Evolutionary conservation across 2,329 filamentous ascomycete species (phyloP).

Genomic region (Coniochaeta sp.): DNA sequence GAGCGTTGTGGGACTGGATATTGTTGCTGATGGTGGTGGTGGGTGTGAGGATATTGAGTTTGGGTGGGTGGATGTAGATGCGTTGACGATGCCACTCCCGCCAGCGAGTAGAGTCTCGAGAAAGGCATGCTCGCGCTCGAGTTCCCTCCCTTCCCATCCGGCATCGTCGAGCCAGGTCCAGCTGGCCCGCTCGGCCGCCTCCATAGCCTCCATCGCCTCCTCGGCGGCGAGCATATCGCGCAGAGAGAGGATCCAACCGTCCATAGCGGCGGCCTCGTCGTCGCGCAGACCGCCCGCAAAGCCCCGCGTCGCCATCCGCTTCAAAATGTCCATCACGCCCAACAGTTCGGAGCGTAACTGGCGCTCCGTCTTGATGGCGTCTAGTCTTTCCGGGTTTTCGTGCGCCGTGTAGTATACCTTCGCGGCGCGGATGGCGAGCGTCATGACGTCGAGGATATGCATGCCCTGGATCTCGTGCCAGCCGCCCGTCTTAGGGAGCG

Average conservation of each 20-base stretch:
- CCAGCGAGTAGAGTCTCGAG: conserved; percentile 58
- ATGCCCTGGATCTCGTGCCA: conserved; percentile 88
- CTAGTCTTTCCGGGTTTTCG: conserved; percentile 76
- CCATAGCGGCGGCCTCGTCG: conserved; percentile 70
- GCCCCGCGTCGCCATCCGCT: conserved; percentile 81
- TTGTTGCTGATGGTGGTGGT: conserved; percentile 5
- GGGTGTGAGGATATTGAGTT: neutral
- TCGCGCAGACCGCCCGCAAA: conserved; percentile 77
- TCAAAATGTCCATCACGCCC: conserved; percentile 81
- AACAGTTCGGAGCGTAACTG: conserved; percentile 79
- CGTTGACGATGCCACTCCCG: conserved; percentile 10
- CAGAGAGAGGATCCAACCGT: conserved; percentile 73
- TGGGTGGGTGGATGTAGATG: neutral
- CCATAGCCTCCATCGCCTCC: conserved; percentile 67
- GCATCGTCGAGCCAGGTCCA: conserved; percentile 74
- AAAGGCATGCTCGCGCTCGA: conserved; percentile 76
- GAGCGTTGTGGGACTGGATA: neutral
- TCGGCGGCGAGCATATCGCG: conserved; percentile 71
- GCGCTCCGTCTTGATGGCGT: conserved; percentile 81
- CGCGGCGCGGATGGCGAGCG: conserved; percentile 88
- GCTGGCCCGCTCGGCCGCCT: conserved; percentile 60
- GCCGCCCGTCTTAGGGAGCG: conserved; percentile 38
- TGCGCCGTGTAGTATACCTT: conserved; percentile 96
- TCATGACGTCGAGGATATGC: conserved; percentile 87
- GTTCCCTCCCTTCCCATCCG: conserved; percentile 64